These are phyloP conservation scores for Sporothrix brunneoviolacea DNA, from an alignment of 2,329 filamentous ascomycete species.

Conservation along the genomic window DNA sequence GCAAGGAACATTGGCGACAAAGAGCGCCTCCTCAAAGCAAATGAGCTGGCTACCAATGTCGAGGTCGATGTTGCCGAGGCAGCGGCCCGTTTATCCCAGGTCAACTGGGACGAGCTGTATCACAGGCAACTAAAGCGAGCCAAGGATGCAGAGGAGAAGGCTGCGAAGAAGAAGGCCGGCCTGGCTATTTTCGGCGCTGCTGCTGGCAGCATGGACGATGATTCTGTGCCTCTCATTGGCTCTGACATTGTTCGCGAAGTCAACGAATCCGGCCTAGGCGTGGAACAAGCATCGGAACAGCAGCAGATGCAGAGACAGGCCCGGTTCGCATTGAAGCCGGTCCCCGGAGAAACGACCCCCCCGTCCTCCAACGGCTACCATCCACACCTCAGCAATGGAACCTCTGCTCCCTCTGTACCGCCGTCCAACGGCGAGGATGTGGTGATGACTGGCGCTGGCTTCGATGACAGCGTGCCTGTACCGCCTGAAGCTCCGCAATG, in stretches of 20 bases:
- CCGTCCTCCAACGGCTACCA: constrained; percentile 50
- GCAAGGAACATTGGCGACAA: constrained; percentile 75
- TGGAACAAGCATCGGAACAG: constrained; percentile 30
- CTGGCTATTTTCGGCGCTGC: constrained; percentile 43
- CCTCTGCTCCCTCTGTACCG: constrained; percentile 38
- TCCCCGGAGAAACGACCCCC: constrained; percentile 2
- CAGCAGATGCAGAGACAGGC: constrained; percentile 25
- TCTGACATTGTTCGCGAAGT: constrained; percentile 12
- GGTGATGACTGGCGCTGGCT: constrained; percentile 53
- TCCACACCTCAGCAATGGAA: constrained; percentile 48
- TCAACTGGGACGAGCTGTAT: constrained; percentile 80
- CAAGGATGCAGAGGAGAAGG: constrained; percentile 52
- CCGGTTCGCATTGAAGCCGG: constrained; percentile 45
- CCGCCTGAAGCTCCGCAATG: constrained; percentile 32
- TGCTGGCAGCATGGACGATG: constrained; percentile 2
- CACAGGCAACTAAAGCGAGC: constrained; percentile 62
- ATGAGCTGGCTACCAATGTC: constrained; percentile 86
- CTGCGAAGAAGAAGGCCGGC: constrained; percentile 54
- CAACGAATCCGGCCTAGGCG: not conserved
- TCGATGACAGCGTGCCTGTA: too few species aligned
- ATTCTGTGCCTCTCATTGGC: not conserved
- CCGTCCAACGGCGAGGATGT: constrained; percentile 46
- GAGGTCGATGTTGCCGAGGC: constrained; percentile 85
- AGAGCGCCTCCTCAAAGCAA: constrained; percentile 76
- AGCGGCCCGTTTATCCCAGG: constrained; percentile 46